phyloP scores from a whole-genome alignment of 164 flowering plant genomes.

The Stephania japonica region DNA sequence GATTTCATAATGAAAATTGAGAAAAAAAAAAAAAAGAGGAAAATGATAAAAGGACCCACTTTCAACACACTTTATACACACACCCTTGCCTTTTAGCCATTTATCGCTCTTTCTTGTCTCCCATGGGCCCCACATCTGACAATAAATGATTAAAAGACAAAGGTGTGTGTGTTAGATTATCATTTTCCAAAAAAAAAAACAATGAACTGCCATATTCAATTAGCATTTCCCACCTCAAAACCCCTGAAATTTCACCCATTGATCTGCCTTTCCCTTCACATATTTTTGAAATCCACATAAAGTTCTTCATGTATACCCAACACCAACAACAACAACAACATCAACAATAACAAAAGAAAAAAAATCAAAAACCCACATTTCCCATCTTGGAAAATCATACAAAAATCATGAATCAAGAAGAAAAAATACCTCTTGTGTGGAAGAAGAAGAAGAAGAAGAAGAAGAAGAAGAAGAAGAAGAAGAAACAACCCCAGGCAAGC shows the following conservation, averaged over 20 bases:
- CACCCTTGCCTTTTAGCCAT: too few species aligned
- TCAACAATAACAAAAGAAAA: neutral
- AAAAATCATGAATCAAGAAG: neutral
- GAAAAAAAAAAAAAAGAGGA: neutral
- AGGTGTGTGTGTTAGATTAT: too few species aligned
- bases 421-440: conserved; percentile 21
- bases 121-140: too few species aligned
- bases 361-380: neutral
- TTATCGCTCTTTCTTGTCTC: too few species aligned
- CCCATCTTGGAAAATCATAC: neutral
- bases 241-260: neutral
- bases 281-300: too few species aligned
- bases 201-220: neutral
- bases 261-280: too few species aligned
- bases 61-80: too few species aligned
- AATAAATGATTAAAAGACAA: too few species aligned
- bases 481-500: conserved; percentile 7
- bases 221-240: neutral
- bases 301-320: too few species aligned
- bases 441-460: conserved; percentile 17
- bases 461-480: conserved; percentile 17
- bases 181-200: too few species aligned
- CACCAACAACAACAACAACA: neutral
- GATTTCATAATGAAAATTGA: neutral
- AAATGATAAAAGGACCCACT: too few species aligned